Base-by-base conservation (phyloP, 805 yeast genomes). In the Starmerella roubikii region DNA sequence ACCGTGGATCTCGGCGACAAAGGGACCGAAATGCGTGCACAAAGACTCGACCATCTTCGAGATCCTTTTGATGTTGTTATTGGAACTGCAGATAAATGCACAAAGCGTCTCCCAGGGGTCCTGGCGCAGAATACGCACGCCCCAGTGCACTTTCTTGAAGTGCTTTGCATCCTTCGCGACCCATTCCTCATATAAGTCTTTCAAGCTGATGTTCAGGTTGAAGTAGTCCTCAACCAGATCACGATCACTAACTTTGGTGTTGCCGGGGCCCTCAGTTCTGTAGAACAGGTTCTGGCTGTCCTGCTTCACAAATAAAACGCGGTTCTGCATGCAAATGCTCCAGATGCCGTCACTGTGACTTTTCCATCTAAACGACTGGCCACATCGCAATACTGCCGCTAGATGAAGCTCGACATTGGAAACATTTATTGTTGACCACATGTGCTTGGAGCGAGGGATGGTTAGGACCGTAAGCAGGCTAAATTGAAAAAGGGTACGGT, bases 81-180 rank as follows among this genome's bases (percentile, higher is more conserved):
- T 91, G n/a, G 93, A 77, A 2, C 94, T 83, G 60, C 97, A 91
- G 10, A 91, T 91, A 48, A 88, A 91, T 2, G 91, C 80, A 16
- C 88, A 62, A 32, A 85, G 63, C 31, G 88, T 84, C 50, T 91
- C 98, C 97, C 97, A 91, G 0, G 98, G 97, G 47, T 88, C 95
- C 57, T 91, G 97, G 27, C 86, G 67, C 21, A 91, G 66, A 46
- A 88, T 83, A 23, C 98, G 62, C 16, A 88, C 75, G 0, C 96
- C 97, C 39, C 74, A 73, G 12, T 37, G 45, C 26, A 35, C 36
- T 3, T 39, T 30, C 22, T 24, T 15, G 38, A 41, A 40, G 32
- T 54, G 54, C 35, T 56, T 58, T 33, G 84, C 93, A 16, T 59
- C 66, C 1, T 46, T 40, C 12, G 21, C n/a, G 2, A 66, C 48